Evolutionary conservation across 2,329 filamentous ascomycete genomes (phyloP).

Genomic region (Aspergillus chevalieri): DNA sequence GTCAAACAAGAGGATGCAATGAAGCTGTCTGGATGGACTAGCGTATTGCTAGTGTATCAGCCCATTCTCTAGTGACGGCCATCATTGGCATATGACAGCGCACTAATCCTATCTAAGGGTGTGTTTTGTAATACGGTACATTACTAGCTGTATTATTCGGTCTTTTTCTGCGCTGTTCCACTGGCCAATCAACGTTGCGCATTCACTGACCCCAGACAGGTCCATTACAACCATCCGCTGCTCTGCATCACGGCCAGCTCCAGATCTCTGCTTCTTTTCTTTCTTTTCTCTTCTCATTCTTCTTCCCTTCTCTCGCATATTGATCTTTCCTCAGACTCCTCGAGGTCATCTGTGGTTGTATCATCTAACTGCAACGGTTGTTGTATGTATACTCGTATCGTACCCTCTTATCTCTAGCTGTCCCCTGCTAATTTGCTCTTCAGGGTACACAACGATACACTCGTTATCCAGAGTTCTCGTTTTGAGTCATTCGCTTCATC

Average conservation of each 20-base stretch:
- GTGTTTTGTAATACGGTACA: no score
- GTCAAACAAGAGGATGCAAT: no score
- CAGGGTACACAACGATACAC: no score
- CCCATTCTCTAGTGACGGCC: no score
- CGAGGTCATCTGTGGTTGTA: background rate
- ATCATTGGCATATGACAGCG: background rate
- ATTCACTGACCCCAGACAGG: background rate
- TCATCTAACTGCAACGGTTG: background rate
- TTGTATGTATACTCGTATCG: no score
- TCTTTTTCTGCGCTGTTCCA: no score
- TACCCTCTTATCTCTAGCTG: background rate
- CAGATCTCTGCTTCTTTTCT: slow-evolving; percentile 6
- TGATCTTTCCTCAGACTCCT: background rate
- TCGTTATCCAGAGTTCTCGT: no score
- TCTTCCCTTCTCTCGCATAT: background rate
- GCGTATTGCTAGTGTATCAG: no score
- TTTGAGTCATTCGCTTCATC: no score
- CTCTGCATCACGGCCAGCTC: slow-evolving; percentile 1
- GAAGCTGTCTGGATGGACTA: no score
- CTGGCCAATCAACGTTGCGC: no score
- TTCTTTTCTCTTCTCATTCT: slow-evolving; percentile 1
- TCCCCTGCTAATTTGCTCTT: background rate
- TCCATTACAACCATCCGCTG: background rate
- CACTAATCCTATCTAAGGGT: background rate
- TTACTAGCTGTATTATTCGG: no score